phyloP scores from a whole-genome alignment of 2,329 filamentous ascomycete species.

The Diaporthe longicolla region DNA sequence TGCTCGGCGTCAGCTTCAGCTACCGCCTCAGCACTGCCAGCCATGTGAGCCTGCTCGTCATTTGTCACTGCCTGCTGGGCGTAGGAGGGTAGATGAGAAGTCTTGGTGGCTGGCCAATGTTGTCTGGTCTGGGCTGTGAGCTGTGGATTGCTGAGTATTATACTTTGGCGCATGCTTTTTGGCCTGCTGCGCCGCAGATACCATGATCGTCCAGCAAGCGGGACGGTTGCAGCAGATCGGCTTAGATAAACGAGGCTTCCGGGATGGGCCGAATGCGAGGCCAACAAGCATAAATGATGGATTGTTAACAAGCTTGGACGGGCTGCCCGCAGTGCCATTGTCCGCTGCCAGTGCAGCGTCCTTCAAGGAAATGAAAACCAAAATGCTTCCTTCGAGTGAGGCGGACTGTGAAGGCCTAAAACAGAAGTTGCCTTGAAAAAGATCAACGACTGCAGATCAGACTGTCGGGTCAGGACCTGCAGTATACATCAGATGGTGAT shows the following conservation, averaged over 20 bases:
- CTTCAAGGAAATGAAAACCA: not conserved
- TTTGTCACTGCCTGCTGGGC: not conserved
- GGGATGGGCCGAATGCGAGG: conserved; percentile 20
- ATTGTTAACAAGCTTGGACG: not conserved
- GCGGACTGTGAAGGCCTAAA: not conserved
- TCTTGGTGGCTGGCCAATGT: not conserved
- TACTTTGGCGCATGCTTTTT: conserved; percentile 16
- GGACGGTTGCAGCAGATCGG: conserved; percentile 34
- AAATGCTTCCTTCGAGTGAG: not conserved
- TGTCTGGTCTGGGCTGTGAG: too few relatives aligned
- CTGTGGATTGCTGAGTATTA: not conserved
- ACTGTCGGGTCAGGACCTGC: not conserved
- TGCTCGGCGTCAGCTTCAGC: conserved; percentile 10
- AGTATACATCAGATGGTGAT: not conserved
- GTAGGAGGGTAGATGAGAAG: not conserved
- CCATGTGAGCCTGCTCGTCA: not conserved
- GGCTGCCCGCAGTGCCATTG: not conserved
- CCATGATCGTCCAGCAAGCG: conserved; percentile 48
- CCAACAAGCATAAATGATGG: not conserved
- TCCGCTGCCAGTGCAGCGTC: not conserved
- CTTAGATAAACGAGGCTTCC: conserved; percentile 17
- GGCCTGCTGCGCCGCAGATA: conserved; percentile 17
- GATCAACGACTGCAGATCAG: not conserved
- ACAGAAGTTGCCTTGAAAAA: not conserved
- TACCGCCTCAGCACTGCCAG: not conserved